phyloP scores from a whole-genome alignment of 805 yeast genomes.

The Brettanomyces anomalus region DNA sequence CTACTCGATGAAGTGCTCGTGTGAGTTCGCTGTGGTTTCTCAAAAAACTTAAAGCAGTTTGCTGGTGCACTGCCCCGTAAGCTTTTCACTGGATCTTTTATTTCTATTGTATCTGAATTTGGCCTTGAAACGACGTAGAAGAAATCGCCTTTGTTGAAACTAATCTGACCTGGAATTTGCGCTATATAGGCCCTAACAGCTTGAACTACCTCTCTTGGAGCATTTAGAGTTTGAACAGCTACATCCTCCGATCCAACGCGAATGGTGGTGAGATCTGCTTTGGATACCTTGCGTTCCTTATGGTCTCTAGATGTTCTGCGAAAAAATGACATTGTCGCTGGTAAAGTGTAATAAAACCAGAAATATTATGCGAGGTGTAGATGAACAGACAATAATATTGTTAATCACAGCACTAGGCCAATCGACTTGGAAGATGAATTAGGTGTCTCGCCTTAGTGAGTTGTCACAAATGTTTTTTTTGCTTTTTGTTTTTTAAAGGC shows the following conservation, averaged over 20 bases:
- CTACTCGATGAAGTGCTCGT: background rate
- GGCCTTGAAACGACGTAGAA: conserved; percentile 68
- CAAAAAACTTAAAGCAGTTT: conserved; percentile 71
- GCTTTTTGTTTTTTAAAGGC: no score
- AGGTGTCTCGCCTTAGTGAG: no score
- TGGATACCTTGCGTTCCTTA: conserved; percentile 12
- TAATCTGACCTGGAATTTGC: conserved; percentile 72
- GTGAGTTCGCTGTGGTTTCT: conserved; percentile 40
- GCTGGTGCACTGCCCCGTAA: conserved; percentile 82
- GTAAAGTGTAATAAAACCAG: background rate
- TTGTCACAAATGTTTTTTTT: no score
- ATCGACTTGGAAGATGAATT: no score
- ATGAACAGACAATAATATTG: no score
- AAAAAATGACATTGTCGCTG: conserved; percentile 17
- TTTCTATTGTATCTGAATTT: conserved; percentile 52
- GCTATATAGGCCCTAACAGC: conserved; percentile 74
- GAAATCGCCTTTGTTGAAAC: conserved; percentile 77
- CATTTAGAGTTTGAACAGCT: conserved; percentile 21
- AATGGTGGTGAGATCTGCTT: conserved; percentile 5
- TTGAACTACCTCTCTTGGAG: conserved; percentile 77
- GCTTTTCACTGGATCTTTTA: conserved; percentile 75
- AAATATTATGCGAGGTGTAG: no score
- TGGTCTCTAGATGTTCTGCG: conserved; percentile 25
- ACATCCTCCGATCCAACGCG: conserved; percentile 8
- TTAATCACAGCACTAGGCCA: no score